A percentile compares a stretch with the other conserved stretches of the same genome.
These are phyloP conservation scores for Massariosphaeria phaeospora DNA, from an alignment of 495 filamentous ascomycete genomes.

Conservation along the genomic window DNA sequence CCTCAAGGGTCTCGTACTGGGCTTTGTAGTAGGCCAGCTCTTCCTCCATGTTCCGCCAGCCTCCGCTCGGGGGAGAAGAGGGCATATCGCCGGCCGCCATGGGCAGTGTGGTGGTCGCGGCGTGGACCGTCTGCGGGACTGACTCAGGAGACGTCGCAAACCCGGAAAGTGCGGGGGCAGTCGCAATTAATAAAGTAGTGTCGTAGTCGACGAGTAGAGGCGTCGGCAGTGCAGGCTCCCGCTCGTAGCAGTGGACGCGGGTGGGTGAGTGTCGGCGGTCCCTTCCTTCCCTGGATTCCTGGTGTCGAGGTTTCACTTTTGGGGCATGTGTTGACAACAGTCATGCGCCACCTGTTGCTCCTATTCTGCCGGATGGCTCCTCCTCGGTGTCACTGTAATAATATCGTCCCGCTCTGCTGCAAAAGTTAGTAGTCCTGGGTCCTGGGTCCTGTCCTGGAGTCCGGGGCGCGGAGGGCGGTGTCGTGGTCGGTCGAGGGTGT, in stretches of 20 bases:
- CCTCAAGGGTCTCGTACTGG: constrained; percentile 89
- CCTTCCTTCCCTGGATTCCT: neutral
- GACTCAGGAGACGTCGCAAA: constrained; percentile 13
- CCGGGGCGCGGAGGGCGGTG: neutral
- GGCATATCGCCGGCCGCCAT: constrained; percentile 28
- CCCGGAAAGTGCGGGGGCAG: neutral
- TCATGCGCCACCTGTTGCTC: constrained; percentile 3
- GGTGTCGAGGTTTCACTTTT: neutral
- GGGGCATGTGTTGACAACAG: neutral
- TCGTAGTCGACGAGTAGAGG: neutral
- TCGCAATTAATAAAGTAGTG: neutral
- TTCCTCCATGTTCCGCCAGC: constrained; percentile 50
- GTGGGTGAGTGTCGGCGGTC: neutral
- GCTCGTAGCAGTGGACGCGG: neutral
- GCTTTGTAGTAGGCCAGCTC: constrained; percentile 88
- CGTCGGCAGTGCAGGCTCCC: neutral
- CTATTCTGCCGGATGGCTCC: constrained; percentile 12
- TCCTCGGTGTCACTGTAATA: neutral
- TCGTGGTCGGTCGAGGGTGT: constrained; percentile 5
- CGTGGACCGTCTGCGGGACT: neutral
- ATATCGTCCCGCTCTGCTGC: constrained; percentile 8
- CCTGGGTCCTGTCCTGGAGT: constrained; percentile 5
- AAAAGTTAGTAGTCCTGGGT: constrained; percentile 23
- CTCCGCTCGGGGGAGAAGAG: constrained; percentile 36
- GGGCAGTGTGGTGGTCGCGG: constrained; percentile 1